Percentiles rank a stretch among this genome's conserved stretches.
phyloP scores from a whole-genome alignment of 148 eudicot genomes.

The Rhododendron ferrugineum region DNA sequence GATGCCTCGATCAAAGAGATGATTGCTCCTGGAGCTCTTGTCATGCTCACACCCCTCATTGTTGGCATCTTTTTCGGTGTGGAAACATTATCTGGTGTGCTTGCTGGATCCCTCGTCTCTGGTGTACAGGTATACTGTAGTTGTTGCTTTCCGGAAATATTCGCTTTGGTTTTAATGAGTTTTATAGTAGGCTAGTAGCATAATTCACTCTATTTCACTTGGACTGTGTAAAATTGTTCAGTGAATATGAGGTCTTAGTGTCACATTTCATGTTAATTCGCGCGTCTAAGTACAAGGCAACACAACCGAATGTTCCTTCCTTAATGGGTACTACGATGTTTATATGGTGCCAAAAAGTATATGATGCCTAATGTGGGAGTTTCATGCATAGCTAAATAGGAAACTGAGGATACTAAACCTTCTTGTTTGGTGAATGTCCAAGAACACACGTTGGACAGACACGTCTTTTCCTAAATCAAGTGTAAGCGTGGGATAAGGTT shows the following conservation, averaged over 20 bases:
- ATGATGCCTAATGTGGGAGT: not conserved
- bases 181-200: not conserved
- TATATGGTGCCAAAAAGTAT: not conserved
- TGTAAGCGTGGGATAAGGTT: not conserved
- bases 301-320: not conserved
- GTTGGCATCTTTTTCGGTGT: slow-evolving; percentile 85
- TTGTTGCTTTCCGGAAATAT: not conserved
- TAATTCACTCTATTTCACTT: not conserved
- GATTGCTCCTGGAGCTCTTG: slow-evolving; percentile 90
- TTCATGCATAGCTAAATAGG: not conserved
- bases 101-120: slow-evolving; percentile 85
- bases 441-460: not conserved
- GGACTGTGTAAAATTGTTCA: not conserved
- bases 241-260: not conserved
- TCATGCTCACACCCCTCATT: slow-evolving; percentile 87
- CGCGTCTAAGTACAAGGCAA: not conserved
- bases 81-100: slow-evolving; percentile 85
- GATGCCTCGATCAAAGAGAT: slow-evolving; percentile 97
- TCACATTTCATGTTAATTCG: not conserved
- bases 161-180: not conserved
- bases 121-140: slow-evolving; percentile 69
- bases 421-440: not conserved
- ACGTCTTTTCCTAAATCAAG: not conserved
- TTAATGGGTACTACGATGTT: not conserved
- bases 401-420: not conserved